phyloP scores from a whole-genome alignment of 2,329 filamentous ascomycete species.

The Hypoxylon sp. region DNA sequence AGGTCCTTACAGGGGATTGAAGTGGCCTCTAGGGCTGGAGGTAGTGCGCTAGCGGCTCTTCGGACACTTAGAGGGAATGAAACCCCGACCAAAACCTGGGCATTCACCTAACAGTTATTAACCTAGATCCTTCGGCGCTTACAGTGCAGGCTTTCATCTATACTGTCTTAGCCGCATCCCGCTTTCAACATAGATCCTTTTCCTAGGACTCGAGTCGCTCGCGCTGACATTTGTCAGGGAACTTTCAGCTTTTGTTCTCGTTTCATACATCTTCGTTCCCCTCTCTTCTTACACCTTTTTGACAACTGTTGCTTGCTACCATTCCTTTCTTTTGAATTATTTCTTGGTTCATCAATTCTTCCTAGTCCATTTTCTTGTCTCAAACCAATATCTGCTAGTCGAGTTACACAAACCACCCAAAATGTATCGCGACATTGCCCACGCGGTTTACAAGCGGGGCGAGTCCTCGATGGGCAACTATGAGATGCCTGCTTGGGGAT shows the following conservation, averaged over 20 bases:
- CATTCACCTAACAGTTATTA: conserved; percentile 16
- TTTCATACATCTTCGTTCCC: conserved; percentile 20
- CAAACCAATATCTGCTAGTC: conserved; percentile 9
- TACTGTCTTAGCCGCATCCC: conserved; percentile 30
- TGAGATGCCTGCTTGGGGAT: conserved; percentile 60
- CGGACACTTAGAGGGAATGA: background rate
- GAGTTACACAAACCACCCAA: conserved; percentile 32
- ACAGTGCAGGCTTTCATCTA: background rate
- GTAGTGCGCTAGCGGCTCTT: background rate
- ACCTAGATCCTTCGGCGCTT: background rate
- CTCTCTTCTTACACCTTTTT: conserved; percentile 21
- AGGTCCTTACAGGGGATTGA: background rate
- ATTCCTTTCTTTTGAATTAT: conserved; percentile 23
- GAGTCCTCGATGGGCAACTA: conserved; percentile 50
- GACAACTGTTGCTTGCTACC: conserved; percentile 23
- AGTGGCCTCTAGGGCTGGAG: background rate
- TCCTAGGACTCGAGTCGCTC: conserved; percentile 7
- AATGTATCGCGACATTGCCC: conserved; percentile 56
- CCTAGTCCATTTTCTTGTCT: conserved; percentile 15
- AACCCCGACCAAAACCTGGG: background rate
- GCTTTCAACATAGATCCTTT: conserved; percentile 12
- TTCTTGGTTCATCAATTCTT: conserved; percentile 16
- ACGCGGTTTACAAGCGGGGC: conserved; percentile 57
- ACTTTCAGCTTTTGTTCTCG: conserved; percentile 32
- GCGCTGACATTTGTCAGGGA: conserved; percentile 30